A percentile compares a stretch with the other conserved stretches of the same genome.
Evolutionary conservation across 495 filamentous ascomycete genomes (phyloP).

Genomic region (Aspergillus egyptiacus): DNA sequence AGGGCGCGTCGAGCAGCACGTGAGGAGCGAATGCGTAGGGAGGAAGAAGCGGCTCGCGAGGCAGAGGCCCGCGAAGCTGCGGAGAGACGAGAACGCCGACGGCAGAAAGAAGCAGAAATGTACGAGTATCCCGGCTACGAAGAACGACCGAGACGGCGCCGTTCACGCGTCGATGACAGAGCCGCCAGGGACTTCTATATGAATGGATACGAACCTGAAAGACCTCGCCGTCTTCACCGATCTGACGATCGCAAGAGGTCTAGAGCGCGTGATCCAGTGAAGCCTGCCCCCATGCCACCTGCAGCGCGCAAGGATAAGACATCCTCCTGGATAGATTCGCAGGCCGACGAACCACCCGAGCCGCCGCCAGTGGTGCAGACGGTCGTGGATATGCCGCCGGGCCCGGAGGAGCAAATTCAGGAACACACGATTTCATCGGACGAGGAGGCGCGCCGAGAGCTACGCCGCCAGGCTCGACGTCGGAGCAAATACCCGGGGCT

Average conservation of each 20-base stretch:
- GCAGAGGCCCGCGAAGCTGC: constrained; percentile 26
- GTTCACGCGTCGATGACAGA: constrained; percentile 30
- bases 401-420: constrained; percentile 25
- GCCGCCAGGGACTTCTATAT: constrained; percentile 14
- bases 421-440: constrained; percentile 38
- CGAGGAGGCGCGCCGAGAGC: constrained; percentile 35
- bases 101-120: constrained; percentile 36
- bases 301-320: constrained; percentile 48
- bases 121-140: constrained; percentile 22
- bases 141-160: constrained; percentile 29
- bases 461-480: constrained; percentile 32
- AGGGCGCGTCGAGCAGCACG: constrained; percentile 42
- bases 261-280: constrained; percentile 16
- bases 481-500: constrained; percentile 37
- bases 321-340: constrained; percentile 54
- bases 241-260: constrained; percentile 33
- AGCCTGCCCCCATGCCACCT: constrained; percentile 23
- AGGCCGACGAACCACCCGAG: constrained; percentile 50
- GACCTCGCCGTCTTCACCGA: constrained; percentile 21
- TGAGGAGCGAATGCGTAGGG: constrained; percentile 41
- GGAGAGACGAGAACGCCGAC: constrained; percentile 38
- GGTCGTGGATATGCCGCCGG: constrained; percentile 47
- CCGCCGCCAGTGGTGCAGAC: constrained; percentile 52
- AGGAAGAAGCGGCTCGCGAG: constrained; percentile 45
- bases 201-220: constrained; percentile 21